Conservation (phyloP, 2,329 filamentous ascomycete genomes). For the Aspergillus tanneri region DNA sequence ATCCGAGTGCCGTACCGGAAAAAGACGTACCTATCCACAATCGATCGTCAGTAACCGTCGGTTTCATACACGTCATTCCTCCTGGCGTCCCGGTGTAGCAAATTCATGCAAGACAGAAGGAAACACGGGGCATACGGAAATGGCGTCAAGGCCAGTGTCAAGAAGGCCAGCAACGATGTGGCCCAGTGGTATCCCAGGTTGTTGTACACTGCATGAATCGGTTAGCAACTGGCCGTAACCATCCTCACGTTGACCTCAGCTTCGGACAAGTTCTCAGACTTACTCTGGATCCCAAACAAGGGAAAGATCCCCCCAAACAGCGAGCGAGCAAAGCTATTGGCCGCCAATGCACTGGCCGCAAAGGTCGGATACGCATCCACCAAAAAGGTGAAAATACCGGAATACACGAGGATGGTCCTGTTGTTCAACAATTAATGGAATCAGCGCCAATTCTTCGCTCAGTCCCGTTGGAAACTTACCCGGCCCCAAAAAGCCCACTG, state of each 20-base stretch:
- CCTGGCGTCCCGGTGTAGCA: conserved; percentile 7
- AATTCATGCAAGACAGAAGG: conserved; percentile 13
- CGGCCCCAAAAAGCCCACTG: conserved; percentile 67
- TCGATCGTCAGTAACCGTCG: conserved; percentile 6
- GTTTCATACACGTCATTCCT: neutral
- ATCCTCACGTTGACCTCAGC: no score
- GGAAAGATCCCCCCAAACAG: conserved; percentile 77
- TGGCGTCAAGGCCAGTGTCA: conserved; percentile 46
- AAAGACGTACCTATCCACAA: conserved; percentile 41
- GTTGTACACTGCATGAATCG: conserved; percentile 43
- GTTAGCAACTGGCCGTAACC: conserved; percentile 26
- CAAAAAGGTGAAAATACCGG: conserved; percentile 83
- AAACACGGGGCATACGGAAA: conserved; percentile 42
- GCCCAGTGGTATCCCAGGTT: conserved; percentile 49
- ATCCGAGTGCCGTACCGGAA: conserved; percentile 45
- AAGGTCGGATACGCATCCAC: conserved; percentile 59
- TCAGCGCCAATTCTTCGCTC: neutral
- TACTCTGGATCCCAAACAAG: conserved; percentile 65
- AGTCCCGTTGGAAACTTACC: conserved; percentile 51
- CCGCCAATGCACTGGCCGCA: conserved; percentile 66
- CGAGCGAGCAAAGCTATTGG: conserved; percentile 77
- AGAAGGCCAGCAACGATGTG: conserved; percentile 44
- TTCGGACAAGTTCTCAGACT: conserved; percentile 21
- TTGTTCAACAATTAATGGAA: neutral
- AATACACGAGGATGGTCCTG: conserved; percentile 75